Conservation (phyloP, 805 yeast species). For the Yamadazyma takamatsuzukensis region DNA sequence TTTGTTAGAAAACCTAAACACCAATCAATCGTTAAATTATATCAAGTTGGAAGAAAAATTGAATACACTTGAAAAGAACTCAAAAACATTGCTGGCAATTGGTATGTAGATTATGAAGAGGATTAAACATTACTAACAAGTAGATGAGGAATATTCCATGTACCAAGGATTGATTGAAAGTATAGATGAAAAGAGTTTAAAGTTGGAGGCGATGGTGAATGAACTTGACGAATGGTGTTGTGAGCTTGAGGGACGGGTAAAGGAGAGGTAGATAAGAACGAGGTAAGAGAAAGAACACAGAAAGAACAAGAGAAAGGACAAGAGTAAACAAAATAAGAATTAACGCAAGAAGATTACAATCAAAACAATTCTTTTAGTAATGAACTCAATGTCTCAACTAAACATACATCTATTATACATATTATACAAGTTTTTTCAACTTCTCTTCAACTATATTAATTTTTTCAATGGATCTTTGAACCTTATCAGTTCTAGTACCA, state of each 20-base stretch:
- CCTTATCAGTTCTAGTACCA: conserved; percentile 79
- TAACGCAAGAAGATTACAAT: background rate
- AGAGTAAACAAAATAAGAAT: background rate
- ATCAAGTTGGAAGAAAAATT: conserved; percentile 39
- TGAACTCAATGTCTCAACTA: too few species aligned
- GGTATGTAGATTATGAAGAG: conserved; percentile 15
- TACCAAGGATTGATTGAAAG: conserved; percentile 20
- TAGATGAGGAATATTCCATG: conserved; percentile 24
- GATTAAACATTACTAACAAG: conserved; percentile 5
- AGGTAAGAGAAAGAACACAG: background rate
- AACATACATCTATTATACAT: conserved; percentile 7
- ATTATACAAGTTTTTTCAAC: conserved; percentile 16
- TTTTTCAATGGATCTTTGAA: conserved; percentile 70
- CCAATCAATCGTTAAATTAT: conserved; percentile 54
- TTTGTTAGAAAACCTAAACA: conserved; percentile 51
- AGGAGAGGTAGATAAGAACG: background rate
- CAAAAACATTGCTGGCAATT: conserved; percentile 23
- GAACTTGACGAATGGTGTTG: conserved; percentile 68
- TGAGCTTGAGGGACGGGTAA: too few species aligned
- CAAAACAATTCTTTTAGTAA: background rate
- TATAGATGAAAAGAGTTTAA: conserved; percentile 33
- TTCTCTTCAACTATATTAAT: conserved; percentile 61
- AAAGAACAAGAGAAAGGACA: background rate
- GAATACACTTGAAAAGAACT: conserved; percentile 42
- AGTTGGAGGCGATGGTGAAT: conserved; percentile 42